Percentiles rank a stretch among this genome's conserved stretches.
These are phyloP conservation scores for Diutina siamensis DNA, from an alignment of 1,139 yeast species.

Conservation along the genomic window DNA sequence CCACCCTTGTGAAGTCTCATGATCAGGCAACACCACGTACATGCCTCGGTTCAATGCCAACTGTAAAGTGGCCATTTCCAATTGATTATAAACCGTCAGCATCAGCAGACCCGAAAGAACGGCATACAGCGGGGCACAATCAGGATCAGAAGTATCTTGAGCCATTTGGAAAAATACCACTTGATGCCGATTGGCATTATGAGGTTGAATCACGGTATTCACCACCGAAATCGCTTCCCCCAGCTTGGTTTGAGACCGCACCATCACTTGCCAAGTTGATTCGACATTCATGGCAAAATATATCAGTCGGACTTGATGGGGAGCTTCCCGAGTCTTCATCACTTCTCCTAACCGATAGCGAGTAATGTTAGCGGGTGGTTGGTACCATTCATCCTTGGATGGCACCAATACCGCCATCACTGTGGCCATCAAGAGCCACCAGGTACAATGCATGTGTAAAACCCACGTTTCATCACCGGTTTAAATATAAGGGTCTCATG, in stretches of 20 bases:
- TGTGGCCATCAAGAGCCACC: neutral
- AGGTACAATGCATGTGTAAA: too few species aligned
- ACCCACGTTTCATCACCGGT: too few species aligned
- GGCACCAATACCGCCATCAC: neutral
- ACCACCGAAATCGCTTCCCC: slow-evolving; percentile 7
- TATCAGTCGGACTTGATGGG: neutral
- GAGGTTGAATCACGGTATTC: slow-evolving; percentile 10
- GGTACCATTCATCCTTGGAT: neutral
- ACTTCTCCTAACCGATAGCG: neutral
- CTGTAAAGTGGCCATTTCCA: slow-evolving; percentile 15
- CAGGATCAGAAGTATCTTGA: slow-evolving; percentile 9
- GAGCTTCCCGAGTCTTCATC: neutral
- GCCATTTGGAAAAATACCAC: slow-evolving; percentile 9
- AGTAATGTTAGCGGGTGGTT: neutral
- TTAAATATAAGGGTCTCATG: too few species aligned
- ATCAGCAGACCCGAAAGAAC: slow-evolving; percentile 8
- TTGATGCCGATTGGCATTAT: slow-evolving; percentile 9
- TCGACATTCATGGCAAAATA: slow-evolving; percentile 1
- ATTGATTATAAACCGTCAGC: slow-evolving; percentile 7
- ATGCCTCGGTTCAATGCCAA: slow-evolving; percentile 18
- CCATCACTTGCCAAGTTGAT: neutral
- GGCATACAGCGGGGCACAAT: slow-evolving; percentile 10
- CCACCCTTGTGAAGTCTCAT: slow-evolving; percentile 19
- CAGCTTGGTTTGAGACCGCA: neutral
- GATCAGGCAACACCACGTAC: slow-evolving; percentile 23